A percentile compares a stretch with the other conserved stretches of the same genome.
phyloP scores from a whole-genome alignment of 108 stramenopile species.

The Skeletonema tropicum region DNA sequence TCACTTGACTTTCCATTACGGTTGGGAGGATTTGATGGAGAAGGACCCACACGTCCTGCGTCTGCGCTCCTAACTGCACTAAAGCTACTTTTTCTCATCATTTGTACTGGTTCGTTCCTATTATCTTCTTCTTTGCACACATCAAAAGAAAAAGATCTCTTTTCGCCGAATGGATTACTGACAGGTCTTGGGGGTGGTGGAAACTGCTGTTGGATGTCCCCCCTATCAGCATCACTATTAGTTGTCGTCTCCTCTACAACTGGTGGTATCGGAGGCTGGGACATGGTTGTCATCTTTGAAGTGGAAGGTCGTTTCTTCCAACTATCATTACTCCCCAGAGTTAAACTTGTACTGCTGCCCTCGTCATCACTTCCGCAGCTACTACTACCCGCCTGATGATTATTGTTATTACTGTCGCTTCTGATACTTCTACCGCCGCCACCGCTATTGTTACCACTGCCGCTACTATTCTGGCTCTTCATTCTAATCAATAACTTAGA shows the following conservation, averaged over 20 bases:
- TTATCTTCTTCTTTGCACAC: background rate
- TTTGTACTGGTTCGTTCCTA: background rate
- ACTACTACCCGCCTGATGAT: background rate
- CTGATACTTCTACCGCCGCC: background rate
- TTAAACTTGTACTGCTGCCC: background rate
- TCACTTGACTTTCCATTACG: background rate
- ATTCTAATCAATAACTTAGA: background rate
- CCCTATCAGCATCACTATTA: background rate
- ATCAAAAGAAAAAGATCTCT: background rate
- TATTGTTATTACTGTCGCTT: background rate
- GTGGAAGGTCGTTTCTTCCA: background rate
- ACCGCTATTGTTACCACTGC: background rate
- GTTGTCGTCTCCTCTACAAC: background rate
- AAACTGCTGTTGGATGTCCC: background rate
- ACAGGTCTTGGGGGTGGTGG: background rate
- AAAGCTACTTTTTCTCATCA: background rate
- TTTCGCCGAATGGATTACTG: background rate
- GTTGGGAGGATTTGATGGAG: background rate
- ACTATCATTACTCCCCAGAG: background rate
- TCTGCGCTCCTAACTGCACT: background rate
- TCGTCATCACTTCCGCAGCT: background rate
- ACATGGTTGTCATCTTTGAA: background rate
- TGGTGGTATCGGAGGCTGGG: background rate
- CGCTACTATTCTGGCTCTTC: background rate
- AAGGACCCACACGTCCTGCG: background rate